These are phyloP conservation scores for Trametes versicolor DNA, from an alignment of 1,284 basidiomycete species.

Conservation along the genomic window DNA sequence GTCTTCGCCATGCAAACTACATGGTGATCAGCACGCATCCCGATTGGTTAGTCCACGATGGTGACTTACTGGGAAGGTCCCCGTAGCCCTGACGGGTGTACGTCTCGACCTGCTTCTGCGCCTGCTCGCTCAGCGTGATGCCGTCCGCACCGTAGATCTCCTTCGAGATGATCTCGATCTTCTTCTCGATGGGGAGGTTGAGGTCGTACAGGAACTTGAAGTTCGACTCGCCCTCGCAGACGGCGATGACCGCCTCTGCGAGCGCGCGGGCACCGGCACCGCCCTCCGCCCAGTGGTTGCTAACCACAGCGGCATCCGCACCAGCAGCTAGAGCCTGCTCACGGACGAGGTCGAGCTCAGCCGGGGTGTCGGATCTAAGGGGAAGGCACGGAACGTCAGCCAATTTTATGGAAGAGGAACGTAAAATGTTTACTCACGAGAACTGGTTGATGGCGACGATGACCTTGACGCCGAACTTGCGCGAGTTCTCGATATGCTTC, in stretches of 20 bases:
- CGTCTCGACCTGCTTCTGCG: conserved; percentile 88
- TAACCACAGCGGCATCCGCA: conserved; percentile 95
- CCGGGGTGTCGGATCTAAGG: conserved; percentile 85
- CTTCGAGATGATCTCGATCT: conserved; percentile 88
- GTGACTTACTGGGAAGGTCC: conserved; percentile 77
- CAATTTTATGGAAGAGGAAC: background rate
- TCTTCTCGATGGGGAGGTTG: conserved; percentile 84
- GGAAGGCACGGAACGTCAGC: background rate
- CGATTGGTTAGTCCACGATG: conserved; percentile 5
- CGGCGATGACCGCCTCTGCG: conserved; percentile 87
- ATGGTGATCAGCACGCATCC: conserved; percentile 22
- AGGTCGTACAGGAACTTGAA: conserved; percentile 95
- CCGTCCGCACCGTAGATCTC: conserved; percentile 94
- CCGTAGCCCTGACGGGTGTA: conserved; percentile 93
- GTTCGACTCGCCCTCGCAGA: conserved; percentile 84
- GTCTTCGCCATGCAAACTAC: conserved; percentile 99
- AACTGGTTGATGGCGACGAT: conserved; percentile 97
- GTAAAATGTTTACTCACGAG: conserved; percentile 63
- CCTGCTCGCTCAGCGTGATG: conserved; percentile 86
- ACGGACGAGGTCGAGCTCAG: conserved; percentile 90
- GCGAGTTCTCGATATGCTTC: conserved; percentile 95
- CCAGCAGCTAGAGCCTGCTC: conserved; percentile 86
- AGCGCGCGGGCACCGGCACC: conserved; percentile 89
- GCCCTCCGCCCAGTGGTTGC: conserved; percentile 97
- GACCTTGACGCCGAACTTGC: conserved; percentile 97